Evolutionary conservation across 2,329 filamentous ascomycete species (phyloP).

Genomic region (Ascochyta koolunga): DNA sequence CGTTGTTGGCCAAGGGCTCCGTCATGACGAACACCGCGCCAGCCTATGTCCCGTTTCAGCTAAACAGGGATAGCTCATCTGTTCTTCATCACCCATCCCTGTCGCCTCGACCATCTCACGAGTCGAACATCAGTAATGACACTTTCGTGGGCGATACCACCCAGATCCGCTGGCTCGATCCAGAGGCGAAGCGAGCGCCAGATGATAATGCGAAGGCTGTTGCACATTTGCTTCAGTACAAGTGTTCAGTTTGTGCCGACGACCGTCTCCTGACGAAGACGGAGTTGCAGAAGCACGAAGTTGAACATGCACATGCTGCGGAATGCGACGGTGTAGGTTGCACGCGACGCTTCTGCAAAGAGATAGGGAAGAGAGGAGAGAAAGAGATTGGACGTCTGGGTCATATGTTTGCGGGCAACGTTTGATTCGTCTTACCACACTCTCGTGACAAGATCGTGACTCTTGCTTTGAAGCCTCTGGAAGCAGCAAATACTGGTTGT

Average conservation of each 20-base stretch:
- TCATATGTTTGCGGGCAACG: slow-evolving; percentile 11
- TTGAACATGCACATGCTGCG: slow-evolving; percentile 34
- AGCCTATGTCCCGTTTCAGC: slow-evolving; percentile 19
- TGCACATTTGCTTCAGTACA: slow-evolving; percentile 20
- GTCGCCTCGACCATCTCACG: not conserved
- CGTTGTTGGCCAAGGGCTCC: not conserved
- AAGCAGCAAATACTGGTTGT: no score
- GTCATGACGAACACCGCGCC: not conserved
- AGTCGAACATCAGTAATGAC: slow-evolving; percentile 8
- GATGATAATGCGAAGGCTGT: slow-evolving; percentile 18
- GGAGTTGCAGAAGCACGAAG: slow-evolving; percentile 31
- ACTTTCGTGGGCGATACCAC: slow-evolving; percentile 35
- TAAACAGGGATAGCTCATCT: slow-evolving; percentile 18
- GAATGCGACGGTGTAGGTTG: slow-evolving; percentile 25
- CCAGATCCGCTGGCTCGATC: slow-evolving; percentile 32
- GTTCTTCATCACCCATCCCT: not conserved
- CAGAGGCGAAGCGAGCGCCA: slow-evolving; percentile 15
- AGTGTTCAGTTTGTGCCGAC: slow-evolving; percentile 30
- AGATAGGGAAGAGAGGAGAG: slow-evolving; percentile 3
- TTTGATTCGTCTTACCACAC: not conserved
- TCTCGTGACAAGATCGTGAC: no score
- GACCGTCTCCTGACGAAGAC: slow-evolving; percentile 32
- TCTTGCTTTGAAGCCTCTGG: no score
- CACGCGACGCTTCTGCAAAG: slow-evolving; percentile 34
- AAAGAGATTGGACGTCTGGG: slow-evolving; percentile 9